Evolutionary conservation across 129 eudicot genomes (phyloP).

Genomic region (Apium graveolens): DNA sequence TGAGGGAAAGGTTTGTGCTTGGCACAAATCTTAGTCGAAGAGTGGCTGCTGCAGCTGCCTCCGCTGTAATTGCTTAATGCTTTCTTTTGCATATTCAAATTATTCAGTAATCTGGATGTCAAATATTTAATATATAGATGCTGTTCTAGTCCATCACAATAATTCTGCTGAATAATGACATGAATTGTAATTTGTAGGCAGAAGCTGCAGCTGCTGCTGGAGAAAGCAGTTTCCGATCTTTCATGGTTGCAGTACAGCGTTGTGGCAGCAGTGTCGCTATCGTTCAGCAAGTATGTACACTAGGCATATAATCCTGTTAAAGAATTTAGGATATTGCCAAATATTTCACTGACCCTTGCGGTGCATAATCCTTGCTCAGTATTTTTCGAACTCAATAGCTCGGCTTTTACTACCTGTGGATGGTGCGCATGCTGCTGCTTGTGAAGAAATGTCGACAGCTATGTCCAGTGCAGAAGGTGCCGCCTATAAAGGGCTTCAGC

Average conservation of each 20-base stretch:
- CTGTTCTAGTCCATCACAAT: constrained; percentile 4
- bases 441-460: constrained; percentile 93
- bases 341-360: neutral
- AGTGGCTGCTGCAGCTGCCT: constrained; percentile 99
- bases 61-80: constrained; percentile 60
- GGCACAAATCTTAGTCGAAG: constrained; percentile 90
- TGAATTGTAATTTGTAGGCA: constrained; percentile 49
- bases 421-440: constrained; percentile 96
- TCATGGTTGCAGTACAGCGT: constrained; percentile 97
- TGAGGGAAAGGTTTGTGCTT: constrained; percentile 93
- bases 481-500: constrained; percentile 97
- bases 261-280: constrained; percentile 99
- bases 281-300: constrained; percentile 80
- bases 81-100: neutral
- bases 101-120: neutral
- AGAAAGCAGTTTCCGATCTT: constrained; percentile 97
- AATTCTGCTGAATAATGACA: constrained; percentile 13
- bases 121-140: neutral
- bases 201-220: constrained; percentile 99
- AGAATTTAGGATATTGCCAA: constrained; percentile 7
- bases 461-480: constrained; percentile 93
- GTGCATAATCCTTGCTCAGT: constrained; percentile 37
- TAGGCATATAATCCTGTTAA: constrained; percentile 8
- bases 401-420: constrained; percentile 91
- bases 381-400: constrained; percentile 83